Evolutionary conservation across 1,284 basidiomycete species (phyloP), one percentile per base, ranked within the genome.

Genomic region (Boletellus deceptivus): DNA sequence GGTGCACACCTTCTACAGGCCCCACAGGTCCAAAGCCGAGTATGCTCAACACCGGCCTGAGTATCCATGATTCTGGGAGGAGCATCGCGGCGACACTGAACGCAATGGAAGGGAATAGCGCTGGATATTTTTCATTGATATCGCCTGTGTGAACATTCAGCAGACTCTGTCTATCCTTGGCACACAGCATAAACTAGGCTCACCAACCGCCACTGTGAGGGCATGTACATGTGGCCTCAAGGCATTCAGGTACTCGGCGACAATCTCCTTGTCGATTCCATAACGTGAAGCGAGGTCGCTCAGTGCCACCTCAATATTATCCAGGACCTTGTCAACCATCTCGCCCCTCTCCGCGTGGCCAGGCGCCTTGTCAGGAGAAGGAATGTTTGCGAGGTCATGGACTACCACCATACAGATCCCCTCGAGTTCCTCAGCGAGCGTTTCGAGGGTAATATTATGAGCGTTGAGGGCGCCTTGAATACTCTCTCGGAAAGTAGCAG

Each of bases 1-100:
- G 4, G 7, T 8, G 13, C 48, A 3, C n/a, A 61, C 59, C 57
- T 49, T 45, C 60, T 8, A 61, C 6, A n/a, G 48, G 57, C 6
- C 57, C 59, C 1, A 1, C 3, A 18, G 48, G 54, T 4, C 59
- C 57, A 1, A 64, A 64, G 20, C 59, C 59, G 39, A 64, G 43
- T 6, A 59, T 0, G 0, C 27, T n/a, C 2, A 60, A 3, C 1
- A 60, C 16, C 0, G 46, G 47, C 18, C 18, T 3, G 6, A 63
- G 38, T 14, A 59, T 48, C 53, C 57, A 55, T 0, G 11, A 33
- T 24, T 61, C 43, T 0, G 52, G 36, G 33, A 60, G 11, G 20
- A 63, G 56, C 18, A 55, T 6, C 11, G 1, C 7, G 1, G 16
- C 27, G 10, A 60, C 36, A 20, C 36, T 43, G 20, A 49, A 57